Base-by-base conservation (phyloP, 1,284 basidiomycete species). In the Sporisorium scitamineum region DNA sequence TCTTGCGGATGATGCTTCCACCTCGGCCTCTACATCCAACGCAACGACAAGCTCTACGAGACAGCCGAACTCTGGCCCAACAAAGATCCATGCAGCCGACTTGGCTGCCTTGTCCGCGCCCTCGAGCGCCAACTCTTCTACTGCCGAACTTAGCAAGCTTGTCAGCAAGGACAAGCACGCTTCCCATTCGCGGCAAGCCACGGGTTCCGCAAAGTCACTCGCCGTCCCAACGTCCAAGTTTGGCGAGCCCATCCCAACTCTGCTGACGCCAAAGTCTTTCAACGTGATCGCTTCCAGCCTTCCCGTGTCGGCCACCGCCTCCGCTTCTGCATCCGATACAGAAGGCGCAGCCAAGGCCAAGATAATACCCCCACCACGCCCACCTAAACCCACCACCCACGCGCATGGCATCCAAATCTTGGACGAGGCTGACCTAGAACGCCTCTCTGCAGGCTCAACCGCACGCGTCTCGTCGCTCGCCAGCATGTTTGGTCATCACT, bases 401-500 rank as follows among this genome's bases (percentile, higher is more conserved):
- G 32, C 56, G 24, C 62, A 63, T 9, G 72, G 67, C 42, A 39
- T 68, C 13, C 69, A 76, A 32, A 71, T 76, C 48, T 41, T 76
- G 16, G 69, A 69, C 45, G 69, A 76, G 18, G 61, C 64, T 20
- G 73, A 71, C 24, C 69, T 76, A 29, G 73, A 76, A 39, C 64
- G 69, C n/a, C 55, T 76, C 5, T 44, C 62, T 22, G 29, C 56
- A 24, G 60, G 48, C 16, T 71, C 73, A 0, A 50, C 65, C 11
- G 52, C 65, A 4, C 61, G 69, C 11, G 73, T 76, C 52, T 37
- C 61, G 2, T 71, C 65, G n/a, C 65, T 76, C 2, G 62, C 69
- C 20, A 58, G 41, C 53, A 62, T 69, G 52, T 76, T 76, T 32
- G 56, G 61, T 16, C 54, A 56, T 18, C 60, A 54, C 26, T 24